Conservation (phyloP, 2,329 filamentous ascomycete genomes). For the Chaetomium strumarium region DNA sequence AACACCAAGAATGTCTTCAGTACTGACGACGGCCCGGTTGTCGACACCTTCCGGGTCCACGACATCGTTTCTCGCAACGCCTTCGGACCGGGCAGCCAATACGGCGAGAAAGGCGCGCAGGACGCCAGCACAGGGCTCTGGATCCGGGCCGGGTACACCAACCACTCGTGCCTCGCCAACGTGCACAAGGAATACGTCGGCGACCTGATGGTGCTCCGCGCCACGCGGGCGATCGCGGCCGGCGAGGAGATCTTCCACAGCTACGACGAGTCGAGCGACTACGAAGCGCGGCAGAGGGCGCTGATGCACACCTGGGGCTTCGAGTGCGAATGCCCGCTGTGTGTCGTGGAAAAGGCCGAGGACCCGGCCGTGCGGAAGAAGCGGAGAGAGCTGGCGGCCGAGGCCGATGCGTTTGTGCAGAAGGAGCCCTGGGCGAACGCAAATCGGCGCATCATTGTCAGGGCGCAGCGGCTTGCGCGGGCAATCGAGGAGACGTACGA, state of each 20-base stretch:
- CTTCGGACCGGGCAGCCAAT: background rate
- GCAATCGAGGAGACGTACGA: slow-evolving; percentile 9
- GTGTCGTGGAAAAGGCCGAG: slow-evolving; percentile 2
- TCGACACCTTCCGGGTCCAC: slow-evolving; percentile 8
- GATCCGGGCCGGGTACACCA: background rate
- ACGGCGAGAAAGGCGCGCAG: background rate
- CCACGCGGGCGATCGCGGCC: background rate
- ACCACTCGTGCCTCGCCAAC: slow-evolving; percentile 10
- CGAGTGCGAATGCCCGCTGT: slow-evolving; percentile 3
- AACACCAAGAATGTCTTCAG: background rate
- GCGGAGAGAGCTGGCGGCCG: background rate
- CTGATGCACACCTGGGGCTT: slow-evolving; percentile 6
- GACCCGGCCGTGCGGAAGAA: background rate
- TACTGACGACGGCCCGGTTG: background rate
- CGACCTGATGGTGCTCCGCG: slow-evolving; percentile 6
- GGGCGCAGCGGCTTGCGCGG: background rate
- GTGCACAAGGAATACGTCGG: slow-evolving; percentile 1
- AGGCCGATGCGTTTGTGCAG: slow-evolving; percentile 1
- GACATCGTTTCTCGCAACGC: slow-evolving; percentile 8
- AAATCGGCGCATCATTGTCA: background rate
- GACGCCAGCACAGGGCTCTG: background rate
- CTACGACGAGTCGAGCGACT: slow-evolving; percentile 1
- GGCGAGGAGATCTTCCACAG: slow-evolving; percentile 4
- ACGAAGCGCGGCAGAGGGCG: background rate
- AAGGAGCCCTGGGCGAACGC: too few species aligned